Evolutionary conservation across 2,329 filamentous ascomycete genomes (phyloP).

Genomic region (Lithohypha guttulata): DNA sequence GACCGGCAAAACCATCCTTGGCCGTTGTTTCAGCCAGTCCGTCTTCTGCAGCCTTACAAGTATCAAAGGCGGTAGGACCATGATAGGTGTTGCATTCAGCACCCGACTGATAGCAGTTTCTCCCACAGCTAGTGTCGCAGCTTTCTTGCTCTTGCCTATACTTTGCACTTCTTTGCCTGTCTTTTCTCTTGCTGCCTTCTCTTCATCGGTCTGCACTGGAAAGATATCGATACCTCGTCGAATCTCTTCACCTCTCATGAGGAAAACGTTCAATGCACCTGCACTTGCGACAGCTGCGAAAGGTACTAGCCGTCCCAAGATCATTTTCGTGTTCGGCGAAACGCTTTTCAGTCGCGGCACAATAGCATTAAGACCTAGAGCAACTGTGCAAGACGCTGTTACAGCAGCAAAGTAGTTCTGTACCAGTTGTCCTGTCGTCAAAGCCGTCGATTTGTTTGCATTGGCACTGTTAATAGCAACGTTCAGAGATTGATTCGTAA

Average conservation of each 20-base stretch:
- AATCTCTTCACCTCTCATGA: conserved; percentile 97
- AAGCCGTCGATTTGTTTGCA: conserved; percentile 85
- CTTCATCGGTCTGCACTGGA: conserved; percentile 61
- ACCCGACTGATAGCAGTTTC: conserved; percentile 89
- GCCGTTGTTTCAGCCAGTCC: conserved; percentile 68
- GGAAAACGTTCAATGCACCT: conserved; percentile 85
- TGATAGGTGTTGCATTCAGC: conserved; percentile 89
- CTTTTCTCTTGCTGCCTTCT: conserved; percentile 54
- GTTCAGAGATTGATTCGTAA: conserved; percentile 94
- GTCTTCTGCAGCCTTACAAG: conserved; percentile 76
- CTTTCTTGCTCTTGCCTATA: conserved; percentile 77
- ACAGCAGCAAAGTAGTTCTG: conserved; percentile 91
- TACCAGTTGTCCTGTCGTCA: conserved; percentile 67
- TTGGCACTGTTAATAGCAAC: conserved; percentile 97
- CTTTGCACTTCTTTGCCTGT: conserved; percentile 56
- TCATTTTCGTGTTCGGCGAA: conserved; percentile 60
- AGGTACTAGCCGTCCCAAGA: conserved; percentile 79
- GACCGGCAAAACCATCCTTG: conserved; percentile 65
- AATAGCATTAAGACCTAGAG: conserved; percentile 78
- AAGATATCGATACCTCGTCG: conserved; percentile 85
- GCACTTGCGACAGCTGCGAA: conserved; percentile 92
- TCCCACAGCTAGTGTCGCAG: conserved; percentile 77
- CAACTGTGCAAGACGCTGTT: conserved; percentile 84
- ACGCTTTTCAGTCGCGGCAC: conserved; percentile 74
- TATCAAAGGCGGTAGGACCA: conserved; percentile 84